These are phyloP conservation scores for Boletus mariae DNA, from an alignment of 1,284 basidiomycete species.

Conservation along the genomic window DNA sequence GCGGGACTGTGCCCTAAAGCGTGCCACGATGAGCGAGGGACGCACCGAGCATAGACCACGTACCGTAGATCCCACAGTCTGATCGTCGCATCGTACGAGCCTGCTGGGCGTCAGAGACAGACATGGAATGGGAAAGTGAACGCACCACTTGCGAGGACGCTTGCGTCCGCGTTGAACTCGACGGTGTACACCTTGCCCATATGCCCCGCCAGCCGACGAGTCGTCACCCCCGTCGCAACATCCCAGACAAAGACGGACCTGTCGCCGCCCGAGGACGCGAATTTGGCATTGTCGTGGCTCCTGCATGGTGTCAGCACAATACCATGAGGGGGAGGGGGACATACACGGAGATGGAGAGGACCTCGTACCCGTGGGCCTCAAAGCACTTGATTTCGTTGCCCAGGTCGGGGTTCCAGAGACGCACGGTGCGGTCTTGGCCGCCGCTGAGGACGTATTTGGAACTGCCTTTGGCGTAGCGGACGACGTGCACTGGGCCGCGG, in stretches of 20 bases:
- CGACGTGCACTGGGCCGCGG: constrained; percentile 80
- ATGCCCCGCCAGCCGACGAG: constrained; percentile 82
- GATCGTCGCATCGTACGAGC: constrained; percentile 85
- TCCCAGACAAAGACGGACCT: constrained; percentile 94
- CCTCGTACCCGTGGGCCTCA: constrained; percentile 89
- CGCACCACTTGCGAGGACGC: constrained; percentile 80
- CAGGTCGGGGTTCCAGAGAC: constrained; percentile 85
- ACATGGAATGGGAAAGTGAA: not conserved
- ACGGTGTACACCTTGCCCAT: constrained; percentile 88
- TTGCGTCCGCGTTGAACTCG: constrained; percentile 85
- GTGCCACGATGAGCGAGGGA: not conserved
- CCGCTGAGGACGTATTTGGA: constrained; percentile 90
- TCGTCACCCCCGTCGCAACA: constrained; percentile 81
- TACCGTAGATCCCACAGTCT: constrained; percentile 87
- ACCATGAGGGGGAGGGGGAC: constrained; percentile 26
- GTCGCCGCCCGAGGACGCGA: constrained; percentile 93
- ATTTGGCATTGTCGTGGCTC: constrained; percentile 88
- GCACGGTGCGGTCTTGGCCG: constrained; percentile 85
- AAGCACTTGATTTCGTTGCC: constrained; percentile 91
- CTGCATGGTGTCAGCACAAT: constrained; percentile 38
- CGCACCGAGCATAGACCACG: not conserved
- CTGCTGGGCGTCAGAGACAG: constrained; percentile 35
- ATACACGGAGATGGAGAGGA: constrained; percentile 86
- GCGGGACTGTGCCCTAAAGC: constrained; percentile 68
- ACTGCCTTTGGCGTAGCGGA: constrained; percentile 79